Base-by-base conservation (phyloP, 352 stramenopile genomes). In the Pythium brachiatum region DNA sequence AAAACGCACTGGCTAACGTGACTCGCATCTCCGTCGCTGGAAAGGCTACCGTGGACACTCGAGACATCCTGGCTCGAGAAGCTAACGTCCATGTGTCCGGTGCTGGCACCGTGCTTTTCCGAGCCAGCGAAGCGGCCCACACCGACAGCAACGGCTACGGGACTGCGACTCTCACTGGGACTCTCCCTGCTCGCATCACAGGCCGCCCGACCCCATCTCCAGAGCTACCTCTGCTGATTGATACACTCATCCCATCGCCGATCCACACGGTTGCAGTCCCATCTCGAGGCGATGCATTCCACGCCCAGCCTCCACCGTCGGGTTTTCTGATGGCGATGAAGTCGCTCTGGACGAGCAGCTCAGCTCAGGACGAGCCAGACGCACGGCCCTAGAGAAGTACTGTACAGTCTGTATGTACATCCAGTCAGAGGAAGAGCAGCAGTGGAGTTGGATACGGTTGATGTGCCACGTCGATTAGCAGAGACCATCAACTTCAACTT, bases 1-100 rank as follows among this genome's bases (percentile, higher is more conserved):
- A 57, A 26, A 27, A 50, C 39, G 39, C 26, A 18, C 12, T 56
- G 11, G 25, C 39, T 16, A 54, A 64, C 29, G 36, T 32, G 2
- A 21, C 48, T 7, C 48, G 13, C 7, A n/a, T 64, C 20, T 44
- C 36, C 2, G 58, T 58, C 48, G 58, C 47, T 7, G 58, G 48
- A 12, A 59, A 66, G 44, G 39, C 38, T 1, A 31, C 39, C 16
- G 50, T 64, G 4, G 58, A 57, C 23, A 51, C 59, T 1, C 60
- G 43, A 0, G 52, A 60, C 36, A 5, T 66, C 3, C 52, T 66
- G 16, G 53, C 52, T 34, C 59, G 60, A 2, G 60, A 66, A 3
- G 52, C 60, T 5, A 43, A 52, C n/a, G 20, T 66, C 43, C 36
- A 57, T 12, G 38, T 44, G 5, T 15, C 51, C 2, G 59, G 59